Conservation (phyloP, 1,139 yeast genomes). For the Saccharomyces hybrid region DNA sequence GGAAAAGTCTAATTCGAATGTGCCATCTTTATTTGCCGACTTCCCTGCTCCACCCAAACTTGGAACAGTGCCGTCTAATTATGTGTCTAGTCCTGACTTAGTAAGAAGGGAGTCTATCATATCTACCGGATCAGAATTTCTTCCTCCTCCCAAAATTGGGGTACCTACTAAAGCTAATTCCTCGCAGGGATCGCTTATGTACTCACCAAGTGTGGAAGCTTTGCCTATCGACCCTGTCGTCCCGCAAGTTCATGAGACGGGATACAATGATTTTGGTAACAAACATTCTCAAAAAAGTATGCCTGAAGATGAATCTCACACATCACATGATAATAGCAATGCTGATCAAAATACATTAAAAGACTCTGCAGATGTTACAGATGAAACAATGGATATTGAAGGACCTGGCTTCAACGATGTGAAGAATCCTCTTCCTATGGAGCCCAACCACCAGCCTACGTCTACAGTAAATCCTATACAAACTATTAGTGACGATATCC, state of each 20-base stretch:
- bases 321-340: neutral
- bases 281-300: neutral
- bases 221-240: neutral
- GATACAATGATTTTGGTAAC: neutral
- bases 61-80: constrained; percentile 5
- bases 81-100: constrained; percentile 12
- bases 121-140: constrained; percentile 1
- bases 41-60: constrained; percentile 7
- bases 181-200: neutral
- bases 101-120: constrained; percentile 2
- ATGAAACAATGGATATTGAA: neutral
- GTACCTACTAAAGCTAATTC: neutral
- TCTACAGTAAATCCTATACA: neutral
- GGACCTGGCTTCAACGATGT: neutral
- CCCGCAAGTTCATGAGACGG: neutral
- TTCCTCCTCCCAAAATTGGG: constrained; percentile 4
- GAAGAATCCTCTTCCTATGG: neutral
- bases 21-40: constrained; percentile 1
- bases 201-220: neutral
- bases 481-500: neutral
- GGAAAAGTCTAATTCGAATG: constrained; percentile 2
- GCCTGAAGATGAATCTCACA: neutral
- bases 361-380: neutral
- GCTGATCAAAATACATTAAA: neutral
- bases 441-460: neutral